These are phyloP conservation scores for Pythium rishiriense DNA, from an alignment of 352 stramenopile genomes.

Conservation along the genomic window DNA sequence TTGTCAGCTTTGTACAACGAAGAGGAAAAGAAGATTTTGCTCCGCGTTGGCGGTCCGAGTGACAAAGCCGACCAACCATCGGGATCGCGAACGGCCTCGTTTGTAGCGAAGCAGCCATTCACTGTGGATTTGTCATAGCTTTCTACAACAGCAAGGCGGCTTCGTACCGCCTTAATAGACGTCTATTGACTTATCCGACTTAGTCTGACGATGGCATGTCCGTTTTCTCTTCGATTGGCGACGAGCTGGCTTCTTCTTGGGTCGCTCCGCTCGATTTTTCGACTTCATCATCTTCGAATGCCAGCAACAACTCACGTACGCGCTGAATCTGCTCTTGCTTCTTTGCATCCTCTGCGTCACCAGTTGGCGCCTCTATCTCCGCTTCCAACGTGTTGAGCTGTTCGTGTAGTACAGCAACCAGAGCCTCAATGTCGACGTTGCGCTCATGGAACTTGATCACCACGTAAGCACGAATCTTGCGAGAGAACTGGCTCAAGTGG, in stretches of 20 bases:
- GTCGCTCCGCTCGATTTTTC: not conserved
- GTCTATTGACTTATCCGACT: conserved; percentile 7
- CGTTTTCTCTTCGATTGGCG: not conserved
- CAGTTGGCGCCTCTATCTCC: conserved; percentile 20
- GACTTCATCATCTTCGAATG: conserved; percentile 26
- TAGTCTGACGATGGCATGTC: not conserved
- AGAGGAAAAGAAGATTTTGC: conserved; percentile 69
- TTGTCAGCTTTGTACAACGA: conserved; percentile 73
- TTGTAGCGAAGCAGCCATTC: conserved; percentile 3
- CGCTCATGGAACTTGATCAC: conserved; percentile 79
- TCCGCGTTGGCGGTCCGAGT: conserved; percentile 30
- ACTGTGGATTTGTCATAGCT: conserved; percentile 5
- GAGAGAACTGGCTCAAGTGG: conserved; percentile 63
- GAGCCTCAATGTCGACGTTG: conserved; percentile 49
- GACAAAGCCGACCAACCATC: not conserved
- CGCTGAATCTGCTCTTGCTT: conserved; percentile 40
- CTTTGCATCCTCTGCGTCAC: conserved; percentile 24
- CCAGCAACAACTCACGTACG: conserved; percentile 39
- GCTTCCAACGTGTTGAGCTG: conserved; percentile 59
- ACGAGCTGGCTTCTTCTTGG: not conserved
- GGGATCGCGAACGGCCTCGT: conserved; percentile 7
- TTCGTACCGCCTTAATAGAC: conserved; percentile 5
- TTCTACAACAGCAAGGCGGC: not conserved
- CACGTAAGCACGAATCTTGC: conserved; percentile 64
- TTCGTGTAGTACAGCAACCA: conserved; percentile 50